These are phyloP conservation scores for Candida nemodendra DNA, from an alignment of 805 yeast species.

Conservation along the genomic window DNA sequence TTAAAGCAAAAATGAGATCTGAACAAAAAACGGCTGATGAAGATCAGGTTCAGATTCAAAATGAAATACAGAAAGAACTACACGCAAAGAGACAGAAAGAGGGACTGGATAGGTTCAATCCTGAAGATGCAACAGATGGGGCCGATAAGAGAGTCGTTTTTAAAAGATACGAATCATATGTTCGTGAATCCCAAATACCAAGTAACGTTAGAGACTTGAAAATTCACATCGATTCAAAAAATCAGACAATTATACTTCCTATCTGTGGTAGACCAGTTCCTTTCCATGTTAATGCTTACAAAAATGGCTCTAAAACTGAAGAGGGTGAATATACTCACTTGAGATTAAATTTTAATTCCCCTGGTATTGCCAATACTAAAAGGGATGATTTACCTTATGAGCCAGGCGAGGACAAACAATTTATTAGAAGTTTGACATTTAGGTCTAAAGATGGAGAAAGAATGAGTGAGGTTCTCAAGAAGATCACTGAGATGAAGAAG, in stretches of 20 bases:
- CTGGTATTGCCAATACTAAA: conserved; percentile 67
- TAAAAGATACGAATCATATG: conserved; percentile 90
- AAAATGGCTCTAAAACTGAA: conserved; percentile 91
- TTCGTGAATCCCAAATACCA: conserved; percentile 92
- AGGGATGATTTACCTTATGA: conserved; percentile 88
- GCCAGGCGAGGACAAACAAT: conserved; percentile 80
- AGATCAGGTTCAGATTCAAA: conserved; percentile 74
- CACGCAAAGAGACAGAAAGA: conserved; percentile 85
- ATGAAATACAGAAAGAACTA: conserved; percentile 76
- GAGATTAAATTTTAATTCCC: conserved; percentile 89
- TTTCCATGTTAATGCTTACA: conserved; percentile 90
- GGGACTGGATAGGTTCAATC: conserved; percentile 78
- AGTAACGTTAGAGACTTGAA: conserved; percentile 75
- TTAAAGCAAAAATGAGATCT: conserved; percentile 76
- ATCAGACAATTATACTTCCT: conserved; percentile 87
- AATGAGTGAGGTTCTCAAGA: conserved; percentile 84
- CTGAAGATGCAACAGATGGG: conserved; percentile 67
- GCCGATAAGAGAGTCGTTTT: conserved; percentile 70
- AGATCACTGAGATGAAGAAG: conserved; percentile 88
- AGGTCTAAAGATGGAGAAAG: conserved; percentile 90
- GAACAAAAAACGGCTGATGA: conserved; percentile 75
- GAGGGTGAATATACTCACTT: conserved; percentile 93
- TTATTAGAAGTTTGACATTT: conserved; percentile 80
- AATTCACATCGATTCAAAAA: conserved; percentile 81
- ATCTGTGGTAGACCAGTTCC: conserved; percentile 97